Evolutionary conservation across 257 asterid species (phyloP).

Genomic region (Nyctanthes arbortristis): DNA sequence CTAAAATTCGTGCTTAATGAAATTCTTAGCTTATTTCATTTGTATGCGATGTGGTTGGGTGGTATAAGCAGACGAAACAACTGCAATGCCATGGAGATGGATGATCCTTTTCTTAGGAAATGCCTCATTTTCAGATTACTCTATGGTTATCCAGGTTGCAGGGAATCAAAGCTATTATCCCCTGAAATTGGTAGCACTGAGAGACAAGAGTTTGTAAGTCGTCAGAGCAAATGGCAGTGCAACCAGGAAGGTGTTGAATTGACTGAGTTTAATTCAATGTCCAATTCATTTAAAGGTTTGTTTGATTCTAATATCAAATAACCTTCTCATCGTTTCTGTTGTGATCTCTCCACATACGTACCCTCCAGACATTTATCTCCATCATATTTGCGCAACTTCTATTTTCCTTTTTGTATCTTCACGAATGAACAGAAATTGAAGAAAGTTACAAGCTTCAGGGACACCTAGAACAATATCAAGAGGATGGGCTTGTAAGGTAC

Average conservation of each 20-base stretch:
- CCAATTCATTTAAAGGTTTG: constrained; percentile 53
- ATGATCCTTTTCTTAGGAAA: constrained; percentile 23
- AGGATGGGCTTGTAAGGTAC: constrained; percentile 72
- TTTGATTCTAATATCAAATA: constrained; percentile 18
- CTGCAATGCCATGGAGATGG: constrained; percentile 18
- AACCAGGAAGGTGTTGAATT: constrained; percentile 39
- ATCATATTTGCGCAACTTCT: constrained; percentile 15
- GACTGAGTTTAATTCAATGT: constrained; percentile 38
- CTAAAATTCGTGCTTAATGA: constrained; percentile 8
- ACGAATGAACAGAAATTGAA: constrained; percentile 46
- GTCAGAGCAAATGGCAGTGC: constrained; percentile 33
- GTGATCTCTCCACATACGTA: constrained; percentile 19
- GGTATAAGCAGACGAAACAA: constrained; percentile 17
- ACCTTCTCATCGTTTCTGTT: constrained; percentile 17
- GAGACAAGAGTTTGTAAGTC: constrained; percentile 27
- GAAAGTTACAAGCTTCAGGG: constrained; percentile 40
- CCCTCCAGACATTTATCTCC: constrained; percentile 16
- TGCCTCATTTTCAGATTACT: constrained; percentile 18
- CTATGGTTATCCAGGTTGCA: constrained; percentile 45
- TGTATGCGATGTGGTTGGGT: constrained; percentile 22
- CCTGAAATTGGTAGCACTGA: constrained; percentile 35
- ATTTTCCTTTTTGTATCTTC: constrained; percentile 24
- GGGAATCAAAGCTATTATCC: constrained; percentile 38
- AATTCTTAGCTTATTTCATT: constrained; percentile 1
- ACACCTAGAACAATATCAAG: constrained; percentile 49